Conservation (phyloP, 108 stramenopile species). For the Cyclotella atomus region DNA sequence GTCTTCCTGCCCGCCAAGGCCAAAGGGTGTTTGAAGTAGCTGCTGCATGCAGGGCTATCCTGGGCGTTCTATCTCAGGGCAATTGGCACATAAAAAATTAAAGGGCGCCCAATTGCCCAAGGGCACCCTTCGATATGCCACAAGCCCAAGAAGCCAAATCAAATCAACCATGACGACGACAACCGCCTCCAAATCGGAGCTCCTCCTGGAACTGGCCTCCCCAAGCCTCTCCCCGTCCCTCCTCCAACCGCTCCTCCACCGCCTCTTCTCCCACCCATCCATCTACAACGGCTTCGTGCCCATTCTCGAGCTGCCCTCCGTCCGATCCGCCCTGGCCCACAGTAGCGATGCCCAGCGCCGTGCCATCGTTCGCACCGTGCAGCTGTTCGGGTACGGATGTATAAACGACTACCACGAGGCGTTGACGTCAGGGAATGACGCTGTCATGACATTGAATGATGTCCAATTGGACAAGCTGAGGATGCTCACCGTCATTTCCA, state of each 20-base stretch:
- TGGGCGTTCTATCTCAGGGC: no score
- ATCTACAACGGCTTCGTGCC: conserved; percentile 39
- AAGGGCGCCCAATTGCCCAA: no score
- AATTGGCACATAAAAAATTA: no score
- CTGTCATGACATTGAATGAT: conserved; percentile 45
- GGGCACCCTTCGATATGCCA: no score
- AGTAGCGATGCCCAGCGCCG: conserved; percentile 6
- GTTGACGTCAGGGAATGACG: conserved; percentile 10
- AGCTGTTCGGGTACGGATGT: conserved; percentile 39
- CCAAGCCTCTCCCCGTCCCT: conserved; percentile 21
- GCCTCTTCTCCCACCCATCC: conserved; percentile 35
- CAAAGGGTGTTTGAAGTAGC: no score
- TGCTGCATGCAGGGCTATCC: no score
- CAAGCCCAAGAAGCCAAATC: no score
- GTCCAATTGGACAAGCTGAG: conserved; percentile 43
- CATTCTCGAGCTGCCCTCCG: conserved; percentile 30
- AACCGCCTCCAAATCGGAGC: no score
- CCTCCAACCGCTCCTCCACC: conserved; percentile 29
- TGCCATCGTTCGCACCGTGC: conserved; percentile 18
- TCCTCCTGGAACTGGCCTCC: conserved; percentile 34
- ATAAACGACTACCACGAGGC: conserved; percentile 25
- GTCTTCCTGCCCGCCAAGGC: no score
- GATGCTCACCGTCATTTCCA: conserved; percentile 46
- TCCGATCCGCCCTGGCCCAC: conserved; percentile 12
- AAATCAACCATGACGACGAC: no score